Base-by-base conservation (phyloP, 192 early-diverging fungal species). In the Phycomyces blakesleeanus region DNA sequence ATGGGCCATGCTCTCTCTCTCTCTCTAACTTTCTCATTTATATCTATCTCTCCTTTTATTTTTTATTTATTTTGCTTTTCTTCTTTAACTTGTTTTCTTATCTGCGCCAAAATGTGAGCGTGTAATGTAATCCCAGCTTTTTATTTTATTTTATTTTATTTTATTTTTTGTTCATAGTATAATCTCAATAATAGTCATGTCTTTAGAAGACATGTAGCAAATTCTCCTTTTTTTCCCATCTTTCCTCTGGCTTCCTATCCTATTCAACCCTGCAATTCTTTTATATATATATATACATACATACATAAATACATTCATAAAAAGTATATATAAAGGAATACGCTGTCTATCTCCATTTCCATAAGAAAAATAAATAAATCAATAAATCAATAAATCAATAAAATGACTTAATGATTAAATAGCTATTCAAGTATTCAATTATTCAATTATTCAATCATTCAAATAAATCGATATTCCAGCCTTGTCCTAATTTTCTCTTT, bases 1-100 rank as follows among this genome's bases (percentile, higher is more conserved):
- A 47, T 47, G 44, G 44, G 44, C 44, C 44, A 47, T 47, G 44
- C 44, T 47, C 44, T 47, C 18, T 41, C 40, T 41, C 40, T 41
- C n/a, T 7, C 2, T 34, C 29, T 34, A 34, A 34, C 29, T 7
- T 34, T 34, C n/a, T n/a, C n/a, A n/a, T n/a, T n/a, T n/a, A n/a
- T n/a, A n/a, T n/a, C n/a, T n/a, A n/a, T n/a, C n/a, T n/a, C n/a
- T n/a, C n/a, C n/a, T n/a, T n/a, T n/a, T n/a, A n/a, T n/a, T n/a
- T n/a, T n/a, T n/a, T n/a, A n/a, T n/a, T n/a, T n/a, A n/a, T n/a
- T n/a, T n/a, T n/a, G n/a, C 14, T 41, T 41, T 6, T 41, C 44
- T 47, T 47, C 11, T 18, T 47, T 47, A 3, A 3, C 12, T n/a
- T 47, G 11, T 47, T 47, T 47, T 18, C 18, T 47, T 11, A 47